These are phyloP conservation scores for Paraphaeosphaeria sporulosa DNA, from an alignment of 2,329 filamentous ascomycete species.

Conservation along the genomic window DNA sequence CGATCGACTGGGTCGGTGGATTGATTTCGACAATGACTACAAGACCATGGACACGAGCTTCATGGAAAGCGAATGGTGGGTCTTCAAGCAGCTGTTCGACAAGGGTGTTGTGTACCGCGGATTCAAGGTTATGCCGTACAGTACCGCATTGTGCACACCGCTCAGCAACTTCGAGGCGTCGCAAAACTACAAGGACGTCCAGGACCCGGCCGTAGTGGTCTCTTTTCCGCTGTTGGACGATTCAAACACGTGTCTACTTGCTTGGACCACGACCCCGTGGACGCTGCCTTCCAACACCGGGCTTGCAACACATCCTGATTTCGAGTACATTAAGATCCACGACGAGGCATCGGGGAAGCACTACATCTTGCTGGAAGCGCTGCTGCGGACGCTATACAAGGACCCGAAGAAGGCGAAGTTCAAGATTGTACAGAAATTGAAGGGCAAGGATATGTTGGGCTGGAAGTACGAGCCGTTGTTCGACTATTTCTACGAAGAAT, in stretches of 20 bases:
- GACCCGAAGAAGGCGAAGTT: constrained; percentile 95
- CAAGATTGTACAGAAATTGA: constrained; percentile 79
- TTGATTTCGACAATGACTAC: constrained; percentile 97
- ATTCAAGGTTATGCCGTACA: constrained; percentile 94
- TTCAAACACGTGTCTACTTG: constrained; percentile 76
- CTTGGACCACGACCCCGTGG: constrained; percentile 90
- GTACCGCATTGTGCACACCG: constrained; percentile 85
- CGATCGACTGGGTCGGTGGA: constrained; percentile 90
- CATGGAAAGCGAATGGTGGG: constrained; percentile 98
- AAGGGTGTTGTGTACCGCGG: constrained; percentile 90
- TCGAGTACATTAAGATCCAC: constrained; percentile 85
- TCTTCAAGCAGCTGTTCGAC: constrained; percentile 91
- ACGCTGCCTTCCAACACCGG: constrained; percentile 83
- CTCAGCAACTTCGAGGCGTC: constrained; percentile 93
- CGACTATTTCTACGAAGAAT: constrained; percentile 87
- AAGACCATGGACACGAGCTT: constrained; percentile 97
- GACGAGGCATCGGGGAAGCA: constrained; percentile 84
- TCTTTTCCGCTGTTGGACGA: constrained; percentile 84
- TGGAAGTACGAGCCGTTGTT: constrained; percentile 92
- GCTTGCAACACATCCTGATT: constrained; percentile 79
- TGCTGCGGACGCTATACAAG: constrained; percentile 86
- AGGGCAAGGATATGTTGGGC: constrained; percentile 83
- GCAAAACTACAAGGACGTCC: constrained; percentile 93
- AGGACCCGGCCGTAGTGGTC: constrained; percentile 88
- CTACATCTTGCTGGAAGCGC: constrained; percentile 83